These are phyloP conservation scores for Candida broadrunensis DNA, from an alignment of 805 yeast genomes.

Conservation along the genomic window DNA sequence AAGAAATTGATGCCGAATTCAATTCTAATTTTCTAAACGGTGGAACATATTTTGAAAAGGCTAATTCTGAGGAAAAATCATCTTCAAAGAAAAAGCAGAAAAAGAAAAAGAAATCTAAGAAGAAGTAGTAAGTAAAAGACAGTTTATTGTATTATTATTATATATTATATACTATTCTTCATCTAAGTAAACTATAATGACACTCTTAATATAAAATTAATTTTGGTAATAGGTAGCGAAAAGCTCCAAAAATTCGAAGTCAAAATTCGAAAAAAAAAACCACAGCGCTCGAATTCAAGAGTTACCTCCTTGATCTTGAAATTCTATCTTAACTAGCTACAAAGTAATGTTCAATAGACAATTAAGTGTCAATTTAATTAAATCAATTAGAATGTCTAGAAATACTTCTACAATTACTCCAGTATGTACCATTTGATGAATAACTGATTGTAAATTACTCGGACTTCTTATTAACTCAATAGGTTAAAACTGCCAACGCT, in stretches of 20 bases:
- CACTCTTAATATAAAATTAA: too few relatives aligned
- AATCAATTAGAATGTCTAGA: constrained; percentile 22
- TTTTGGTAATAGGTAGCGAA: too few relatives aligned
- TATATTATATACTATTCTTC: too few relatives aligned
- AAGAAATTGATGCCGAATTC: constrained; percentile 22
- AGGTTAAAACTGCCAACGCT: constrained; percentile 70
- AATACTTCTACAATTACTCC: constrained; percentile 25
- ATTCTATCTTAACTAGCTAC: too few relatives aligned
- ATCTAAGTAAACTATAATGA: too few relatives aligned
- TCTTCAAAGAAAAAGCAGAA: constrained; percentile 22
- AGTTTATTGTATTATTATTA: too few relatives aligned
- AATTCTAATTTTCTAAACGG: constrained; percentile 28
- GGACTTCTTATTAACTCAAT: too few relatives aligned
- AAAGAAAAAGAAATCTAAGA: constrained; percentile 15
- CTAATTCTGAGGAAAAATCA: constrained; percentile 5
- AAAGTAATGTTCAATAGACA: constrained; percentile 17
- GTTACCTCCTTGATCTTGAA: too few relatives aligned
- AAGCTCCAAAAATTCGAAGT: too few relatives aligned
- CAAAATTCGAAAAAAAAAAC: too few relatives aligned
- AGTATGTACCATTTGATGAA: constrained; percentile 18
- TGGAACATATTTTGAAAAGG: constrained; percentile 16
- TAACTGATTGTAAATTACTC: too few relatives aligned
- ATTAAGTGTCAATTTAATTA: constrained; percentile 15
- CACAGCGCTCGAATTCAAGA: too few relatives aligned
- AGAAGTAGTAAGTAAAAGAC: constrained; percentile 3